Conservation (phyloP, 495 filamentous ascomycete species). For the Neurospora terricola region DNA sequence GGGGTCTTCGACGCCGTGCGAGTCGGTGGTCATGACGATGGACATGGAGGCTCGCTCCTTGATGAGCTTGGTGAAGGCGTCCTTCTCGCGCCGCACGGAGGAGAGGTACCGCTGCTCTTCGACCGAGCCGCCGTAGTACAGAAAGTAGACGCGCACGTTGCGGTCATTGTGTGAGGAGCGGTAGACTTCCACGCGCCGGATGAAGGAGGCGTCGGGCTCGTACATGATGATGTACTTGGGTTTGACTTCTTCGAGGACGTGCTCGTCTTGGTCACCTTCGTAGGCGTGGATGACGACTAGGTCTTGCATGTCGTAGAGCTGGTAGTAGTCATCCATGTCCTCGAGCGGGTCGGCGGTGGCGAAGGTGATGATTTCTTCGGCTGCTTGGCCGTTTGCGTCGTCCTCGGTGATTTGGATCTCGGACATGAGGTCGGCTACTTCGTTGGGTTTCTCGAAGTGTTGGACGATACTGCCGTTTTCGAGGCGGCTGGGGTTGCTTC, state of each 20-base stretch:
- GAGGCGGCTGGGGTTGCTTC: constrained; percentile 35
- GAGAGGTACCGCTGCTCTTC: constrained; percentile 94
- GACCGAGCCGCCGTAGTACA: constrained; percentile 90
- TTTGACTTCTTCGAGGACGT: constrained; percentile 84
- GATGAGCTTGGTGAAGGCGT: constrained; percentile 87
- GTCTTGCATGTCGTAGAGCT: constrained; percentile 87
- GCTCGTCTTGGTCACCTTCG: constrained; percentile 86
- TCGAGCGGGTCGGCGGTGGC: constrained; percentile 62
- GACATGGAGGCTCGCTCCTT: constrained; percentile 90
- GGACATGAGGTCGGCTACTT: constrained; percentile 49
- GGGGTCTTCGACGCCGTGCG: constrained; percentile 53
- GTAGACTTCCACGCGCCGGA: constrained; percentile 90
- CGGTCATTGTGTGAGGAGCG: constrained; percentile 84
- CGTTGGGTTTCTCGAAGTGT: constrained; percentile 39
- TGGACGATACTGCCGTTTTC: constrained; percentile 40
- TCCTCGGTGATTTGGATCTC: constrained; percentile 72
- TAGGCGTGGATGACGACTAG: constrained; percentile 86
- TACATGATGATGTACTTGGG: constrained; percentile 98
- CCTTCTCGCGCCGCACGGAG: constrained; percentile 82
- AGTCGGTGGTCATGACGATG: constrained; percentile 65
- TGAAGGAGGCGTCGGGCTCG: constrained; percentile 92
- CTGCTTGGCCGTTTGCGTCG: constrained; percentile 51
- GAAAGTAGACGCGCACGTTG: constrained; percentile 86
- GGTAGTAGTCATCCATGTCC: constrained; percentile 82
- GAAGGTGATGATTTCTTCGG: constrained; percentile 51